Percentiles rank a stretch among this genome's conserved stretches.
Conservation (phyloP, 306 rosid genomes). For the Trifolium repens region DNA sequence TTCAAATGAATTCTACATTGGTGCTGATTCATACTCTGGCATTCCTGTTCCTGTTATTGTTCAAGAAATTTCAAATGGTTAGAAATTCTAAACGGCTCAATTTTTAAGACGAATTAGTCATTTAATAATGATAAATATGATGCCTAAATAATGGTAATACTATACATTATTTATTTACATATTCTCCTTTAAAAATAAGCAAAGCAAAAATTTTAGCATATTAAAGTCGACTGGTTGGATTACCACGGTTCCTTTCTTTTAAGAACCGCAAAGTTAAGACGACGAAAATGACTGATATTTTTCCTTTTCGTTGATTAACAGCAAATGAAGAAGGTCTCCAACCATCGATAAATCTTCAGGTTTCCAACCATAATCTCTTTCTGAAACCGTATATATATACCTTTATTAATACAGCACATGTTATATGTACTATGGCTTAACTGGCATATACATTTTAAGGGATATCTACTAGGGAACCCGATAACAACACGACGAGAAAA, state of each 20-base stretch:
- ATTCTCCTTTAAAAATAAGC: neutral
- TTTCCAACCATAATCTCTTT: conserved; percentile 5
- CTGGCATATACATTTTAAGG: conserved; percentile 46
- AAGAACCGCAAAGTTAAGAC: neutral
- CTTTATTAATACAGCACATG: neutral
- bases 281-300: neutral
- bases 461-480: conserved; percentile 70
- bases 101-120: neutral
- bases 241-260: neutral
- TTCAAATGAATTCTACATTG: conserved; percentile 61
- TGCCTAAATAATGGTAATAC: neutral
- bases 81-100: neutral
- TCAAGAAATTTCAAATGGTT: conserved; percentile 66
- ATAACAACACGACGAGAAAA: neutral
- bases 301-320: conserved; percentile 33
- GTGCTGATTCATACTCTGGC: conserved; percentile 81
- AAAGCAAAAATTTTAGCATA: neutral
- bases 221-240: neutral
- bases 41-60: conserved; percentile 55
- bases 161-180: too few relatives aligned
- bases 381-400: neutral
- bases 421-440: conserved; percentile 5
- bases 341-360: conserved; percentile 69
- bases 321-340: conserved; percentile 54
- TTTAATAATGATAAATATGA: neutral